A percentile compares a stretch with the other conserved stretches of the same genome.
Evolutionary conservation across 2,329 filamentous ascomycete genomes (phyloP).

Genomic region (Aspergillus chevalieri): DNA sequence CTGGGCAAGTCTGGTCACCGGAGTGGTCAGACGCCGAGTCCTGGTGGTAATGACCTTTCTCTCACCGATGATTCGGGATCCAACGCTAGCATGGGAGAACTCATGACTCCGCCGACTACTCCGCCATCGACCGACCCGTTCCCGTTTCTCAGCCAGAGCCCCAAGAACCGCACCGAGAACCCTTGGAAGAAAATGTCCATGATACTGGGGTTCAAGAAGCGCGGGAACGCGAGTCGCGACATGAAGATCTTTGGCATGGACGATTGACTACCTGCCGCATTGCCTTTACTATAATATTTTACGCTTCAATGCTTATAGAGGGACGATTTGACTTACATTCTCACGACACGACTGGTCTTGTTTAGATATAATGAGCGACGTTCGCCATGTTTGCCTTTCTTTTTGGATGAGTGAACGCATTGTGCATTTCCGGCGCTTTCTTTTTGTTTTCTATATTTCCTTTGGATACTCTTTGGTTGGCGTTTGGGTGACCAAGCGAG

Average conservation of each 20-base stretch:
- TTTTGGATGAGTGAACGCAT: conserved; percentile 15
- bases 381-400: conserved; percentile 7
- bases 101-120: conserved; percentile 48
- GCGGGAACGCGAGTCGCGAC: conserved; percentile 17
- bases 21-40: conserved; percentile 30
- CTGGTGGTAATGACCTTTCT: conserved; percentile 33
- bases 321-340: conserved; percentile 11
- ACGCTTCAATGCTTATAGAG: conserved; percentile 7
- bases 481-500: conserved; percentile 11
- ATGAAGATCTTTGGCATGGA: conserved; percentile 20
- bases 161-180: conserved; percentile 41
- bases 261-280: conserved; percentile 9
- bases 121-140: conserved; percentile 42
- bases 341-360: conserved; percentile 9
- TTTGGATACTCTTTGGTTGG: conserved; percentile 5
- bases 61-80: conserved; percentile 45
- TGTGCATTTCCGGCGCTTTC: conserved; percentile 9
- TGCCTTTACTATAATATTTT: background rate
- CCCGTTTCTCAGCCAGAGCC: conserved; percentile 26
- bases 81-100: conserved; percentile 36
- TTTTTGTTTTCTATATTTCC: conserved; percentile 5
- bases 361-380: background rate
- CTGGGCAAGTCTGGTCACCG: conserved; percentile 31
- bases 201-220: conserved; percentile 42
- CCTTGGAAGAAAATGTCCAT: conserved; percentile 50